Conservation (phyloP, 805 yeast genomes). For the Kodamaea leandrae region DNA sequence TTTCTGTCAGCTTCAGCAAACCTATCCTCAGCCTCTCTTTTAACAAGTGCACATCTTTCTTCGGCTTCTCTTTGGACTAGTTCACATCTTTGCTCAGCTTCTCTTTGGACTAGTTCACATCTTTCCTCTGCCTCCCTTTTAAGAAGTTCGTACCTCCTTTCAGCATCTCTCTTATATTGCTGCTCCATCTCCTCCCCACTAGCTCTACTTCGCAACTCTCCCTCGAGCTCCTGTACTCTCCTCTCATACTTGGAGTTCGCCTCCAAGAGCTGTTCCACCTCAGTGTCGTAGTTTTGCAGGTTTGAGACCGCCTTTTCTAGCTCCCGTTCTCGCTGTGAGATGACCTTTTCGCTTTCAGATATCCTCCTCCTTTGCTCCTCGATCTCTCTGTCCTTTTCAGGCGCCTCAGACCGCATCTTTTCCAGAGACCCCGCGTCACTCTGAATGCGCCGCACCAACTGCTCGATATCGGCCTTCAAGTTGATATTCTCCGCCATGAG, state of each 20-base stretch:
- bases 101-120: no score
- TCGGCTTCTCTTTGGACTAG: no score
- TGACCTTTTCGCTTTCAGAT: background rate
- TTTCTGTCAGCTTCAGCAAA: no score
- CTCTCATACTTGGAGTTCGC: no score
- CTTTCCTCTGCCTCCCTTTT: no score
- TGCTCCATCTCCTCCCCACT: background rate
- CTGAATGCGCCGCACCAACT: constrained; percentile 4
- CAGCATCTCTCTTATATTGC: background rate
- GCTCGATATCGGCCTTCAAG: constrained; percentile 10
- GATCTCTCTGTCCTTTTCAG: background rate
- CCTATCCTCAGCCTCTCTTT: no score
- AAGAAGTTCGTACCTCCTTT: background rate
- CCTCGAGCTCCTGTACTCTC: background rate
- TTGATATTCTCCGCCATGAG: constrained; percentile 21
- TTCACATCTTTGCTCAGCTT: no score
- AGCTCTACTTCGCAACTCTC: background rate
- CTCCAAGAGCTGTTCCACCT: no score
- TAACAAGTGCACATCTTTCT: no score
- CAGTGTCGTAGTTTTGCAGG: no score
- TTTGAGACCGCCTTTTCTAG: no score
- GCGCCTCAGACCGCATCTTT: constrained; percentile 2
- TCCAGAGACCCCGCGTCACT: constrained; percentile 10
- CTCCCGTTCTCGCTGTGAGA: no score
- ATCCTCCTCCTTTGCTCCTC: background rate